Evolutionary conservation across 176 grass and related monocot genomes (phyloP), one percentile per base, ranked within the genome.

Genomic region (Thalia dealbata): DNA sequence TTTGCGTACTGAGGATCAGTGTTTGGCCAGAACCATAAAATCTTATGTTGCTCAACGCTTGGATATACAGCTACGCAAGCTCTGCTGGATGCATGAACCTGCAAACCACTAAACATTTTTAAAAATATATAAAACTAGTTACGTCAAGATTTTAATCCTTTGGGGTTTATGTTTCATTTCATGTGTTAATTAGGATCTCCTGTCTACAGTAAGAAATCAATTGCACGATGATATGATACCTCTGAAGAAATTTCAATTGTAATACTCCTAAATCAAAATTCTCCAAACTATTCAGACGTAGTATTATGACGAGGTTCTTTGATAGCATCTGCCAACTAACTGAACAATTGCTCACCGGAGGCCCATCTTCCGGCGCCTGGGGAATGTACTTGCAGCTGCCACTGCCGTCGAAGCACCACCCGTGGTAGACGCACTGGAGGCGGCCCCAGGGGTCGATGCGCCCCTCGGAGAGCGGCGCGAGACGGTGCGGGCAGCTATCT

Each of bases 351-450:
- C 48, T 72, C 45, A 91, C 92, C 0, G 75, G 81, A 0, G 89
- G 89, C 21, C 93, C 93, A 69, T 84, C 74, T 0, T 87, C 50
- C 0, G 93, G 93, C 7, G 84, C 93, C 81, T 97, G 93, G 1
- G 93, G 93, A 52, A 97, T 92, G 84, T 84, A 88, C 71, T 90
- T 69, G 79, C 93, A 97, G 69, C 67, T 35, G 29, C 93, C 93
- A n/a, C 46, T 25, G 76, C 89, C 93, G 84, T 92, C 93, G 83
- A 92, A 92, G 82, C 93, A 97, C 93, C 93, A 97, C 43, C 93
- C 93, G 54, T 97, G 93, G 78, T 97, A 97, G 10, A 88, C 93
- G 75, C 89, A 97, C 85, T 92, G 93, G 23, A 97, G 87, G 11
- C 87, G 85, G 60, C 89, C 93, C 81, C 68, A 78, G 55, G 67